Evolutionary conservation across 73 alveolate genomes (phyloP).

Genomic region (Paramecium sonneborni): DNA sequence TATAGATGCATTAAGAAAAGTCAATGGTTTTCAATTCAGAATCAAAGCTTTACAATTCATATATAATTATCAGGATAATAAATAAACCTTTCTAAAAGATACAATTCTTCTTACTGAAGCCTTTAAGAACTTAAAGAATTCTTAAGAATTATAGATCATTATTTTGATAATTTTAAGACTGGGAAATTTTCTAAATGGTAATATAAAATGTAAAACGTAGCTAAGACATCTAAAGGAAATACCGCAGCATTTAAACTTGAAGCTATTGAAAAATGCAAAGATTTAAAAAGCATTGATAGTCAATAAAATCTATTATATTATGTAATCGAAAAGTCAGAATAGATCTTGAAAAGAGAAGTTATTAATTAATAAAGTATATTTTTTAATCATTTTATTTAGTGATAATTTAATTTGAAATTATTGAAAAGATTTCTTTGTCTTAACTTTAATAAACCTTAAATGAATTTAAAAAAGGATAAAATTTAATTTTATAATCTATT

Average conservation of each 20-base stretch:
- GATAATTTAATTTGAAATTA: conserved; percentile 67
- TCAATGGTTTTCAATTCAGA: conserved; percentile 12
- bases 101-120: not conserved
- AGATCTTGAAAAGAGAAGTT: not conserved
- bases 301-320: not conserved
- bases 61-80: not conserved
- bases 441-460: conserved; percentile 79
- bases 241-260: not conserved
- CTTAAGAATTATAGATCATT: conserved; percentile 60
- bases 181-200: conserved; percentile 36
- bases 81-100: not conserved
- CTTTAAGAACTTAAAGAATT: not conserved
- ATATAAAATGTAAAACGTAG: conserved; percentile 50
- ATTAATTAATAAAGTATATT: not conserved
- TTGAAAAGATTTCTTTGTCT: conserved; percentile 60
- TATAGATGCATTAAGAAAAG: conserved; percentile 7
- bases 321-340: not conserved
- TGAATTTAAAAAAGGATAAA: conserved; percentile 70
- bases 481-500: conserved; percentile 50
- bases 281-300: not conserved
- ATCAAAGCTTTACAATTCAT: not conserved
- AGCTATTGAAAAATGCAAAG: not conserved
- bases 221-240: not conserved
- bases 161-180: not conserved
- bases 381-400: conserved; percentile 72